Percentiles rank a stretch among this genome's conserved stretches.
phyloP scores from a whole-genome alignment of 495 filamentous ascomycete genomes.

The Lentithecium fluviatile region DNA sequence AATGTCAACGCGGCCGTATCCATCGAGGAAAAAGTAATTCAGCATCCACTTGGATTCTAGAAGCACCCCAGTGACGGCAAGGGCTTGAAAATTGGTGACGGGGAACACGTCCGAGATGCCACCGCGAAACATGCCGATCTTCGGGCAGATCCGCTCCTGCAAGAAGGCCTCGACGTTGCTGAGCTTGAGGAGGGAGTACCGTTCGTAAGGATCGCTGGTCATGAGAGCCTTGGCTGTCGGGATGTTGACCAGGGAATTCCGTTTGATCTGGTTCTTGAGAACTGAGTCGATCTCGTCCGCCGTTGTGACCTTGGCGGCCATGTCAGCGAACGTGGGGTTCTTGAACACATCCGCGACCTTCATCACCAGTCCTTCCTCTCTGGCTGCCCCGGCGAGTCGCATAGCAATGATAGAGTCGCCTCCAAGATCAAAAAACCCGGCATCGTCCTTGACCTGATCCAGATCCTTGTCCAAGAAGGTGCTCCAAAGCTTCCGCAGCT shows the following conservation, averaged over 20 bases:
- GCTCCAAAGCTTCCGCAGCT: not conserved
- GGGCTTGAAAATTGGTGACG: slow-evolving; percentile 18
- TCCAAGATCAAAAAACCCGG: not conserved
- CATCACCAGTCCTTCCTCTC: not conserved
- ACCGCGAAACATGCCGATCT: not conserved
- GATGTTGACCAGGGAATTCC: not conserved
- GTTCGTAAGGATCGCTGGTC: not conserved
- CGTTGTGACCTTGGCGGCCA: not conserved
- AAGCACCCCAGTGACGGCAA: slow-evolving; percentile 2
- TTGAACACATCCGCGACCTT: not conserved
- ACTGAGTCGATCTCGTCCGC: not conserved
- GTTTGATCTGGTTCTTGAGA: not conserved
- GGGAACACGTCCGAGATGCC: slow-evolving; percentile 18
- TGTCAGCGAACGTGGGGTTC: not conserved
- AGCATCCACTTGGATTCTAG: slow-evolving; percentile 11
- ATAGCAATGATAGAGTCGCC: slow-evolving; percentile 1
- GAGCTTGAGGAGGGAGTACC: not conserved
- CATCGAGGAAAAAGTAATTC: slow-evolving; percentile 19
- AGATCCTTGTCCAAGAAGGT: not conserved
- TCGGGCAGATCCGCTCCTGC: not conserved
- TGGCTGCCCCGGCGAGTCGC: not conserved
- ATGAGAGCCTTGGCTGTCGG: no score
- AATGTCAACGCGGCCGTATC: slow-evolving; percentile 8
- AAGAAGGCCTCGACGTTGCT: no score
- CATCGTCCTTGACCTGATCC: not conserved